A percentile compares a stretch with the other conserved stretches of the same genome.
These are phyloP conservation scores for Exophiala bonariae DNA, from an alignment of 2,329 filamentous ascomycete genomes.

Conservation along the genomic window DNA sequence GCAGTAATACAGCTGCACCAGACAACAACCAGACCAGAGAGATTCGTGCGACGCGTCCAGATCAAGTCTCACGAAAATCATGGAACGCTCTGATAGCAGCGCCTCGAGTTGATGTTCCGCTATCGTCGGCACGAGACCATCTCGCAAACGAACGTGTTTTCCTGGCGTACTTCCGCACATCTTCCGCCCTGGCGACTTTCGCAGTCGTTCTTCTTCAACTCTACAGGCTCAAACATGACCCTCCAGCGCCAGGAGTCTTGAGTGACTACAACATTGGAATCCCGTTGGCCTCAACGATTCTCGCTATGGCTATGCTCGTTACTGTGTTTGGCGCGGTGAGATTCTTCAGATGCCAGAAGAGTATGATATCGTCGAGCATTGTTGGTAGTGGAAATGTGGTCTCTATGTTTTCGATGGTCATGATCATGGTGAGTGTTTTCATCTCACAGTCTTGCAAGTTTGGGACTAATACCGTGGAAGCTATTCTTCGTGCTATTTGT, in stretches of 20 bases:
- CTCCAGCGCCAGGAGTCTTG: conserved; percentile 2
- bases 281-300: conserved; percentile 7
- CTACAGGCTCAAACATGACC: conserved; percentile 11
- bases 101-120: conserved; percentile 2
- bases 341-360: conserved; percentile 15
- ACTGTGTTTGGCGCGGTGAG: conserved; percentile 9
- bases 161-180: conserved; percentile 16
- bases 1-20: too few relatives aligned
- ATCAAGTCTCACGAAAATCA: too few relatives aligned
- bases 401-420: conserved; percentile 1
- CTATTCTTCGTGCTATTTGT: conserved; percentile 10
- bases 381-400: conserved; percentile 10
- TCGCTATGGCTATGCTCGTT: conserved; percentile 7
- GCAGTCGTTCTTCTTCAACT: conserved; percentile 13
- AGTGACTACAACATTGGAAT: conserved; percentile 13
- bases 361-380: conserved; percentile 9
- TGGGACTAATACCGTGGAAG: too few relatives aligned
- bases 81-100: too few relatives aligned
- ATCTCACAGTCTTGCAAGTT: too few relatives aligned
- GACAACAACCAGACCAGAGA: too few relatives aligned
- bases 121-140: conserved; percentile 11
- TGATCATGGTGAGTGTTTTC: conserved; percentile 8
- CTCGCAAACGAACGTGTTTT: conserved; percentile 20
- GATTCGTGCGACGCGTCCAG: too few relatives aligned
- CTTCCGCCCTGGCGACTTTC: conserved; percentile 12